Evolutionary conservation across 139 green algal genomes (phyloP).

Genomic region (Klebsormidium nitens): DNA sequence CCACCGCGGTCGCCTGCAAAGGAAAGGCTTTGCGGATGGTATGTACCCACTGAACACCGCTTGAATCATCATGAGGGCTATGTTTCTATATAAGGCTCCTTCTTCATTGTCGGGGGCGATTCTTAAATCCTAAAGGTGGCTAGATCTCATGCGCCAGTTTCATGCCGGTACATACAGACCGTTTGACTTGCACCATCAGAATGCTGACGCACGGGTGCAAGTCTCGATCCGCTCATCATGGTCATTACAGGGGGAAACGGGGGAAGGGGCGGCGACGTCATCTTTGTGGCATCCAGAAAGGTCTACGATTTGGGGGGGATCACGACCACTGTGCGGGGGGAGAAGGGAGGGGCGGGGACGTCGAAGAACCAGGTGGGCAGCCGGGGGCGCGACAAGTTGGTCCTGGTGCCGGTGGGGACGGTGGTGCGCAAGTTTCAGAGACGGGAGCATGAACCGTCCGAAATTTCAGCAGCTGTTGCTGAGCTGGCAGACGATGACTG

Average conservation of each 20-base stretch:
- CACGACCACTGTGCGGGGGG: background rate
- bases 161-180: too few species aligned
- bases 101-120: too few species aligned
- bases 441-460: background rate
- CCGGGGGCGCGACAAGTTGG: slow-evolving; percentile 10
- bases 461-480: background rate
- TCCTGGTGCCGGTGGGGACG: slow-evolving; percentile 28
- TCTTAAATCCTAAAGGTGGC: too few species aligned
- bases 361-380: slow-evolving; percentile 12
- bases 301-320: slow-evolving; percentile 20
- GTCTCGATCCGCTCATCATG: background rate
- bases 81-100: too few species aligned
- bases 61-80: too few species aligned
- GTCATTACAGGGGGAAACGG: slow-evolving; percentile 24
- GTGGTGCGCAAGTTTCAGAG: slow-evolving; percentile 17
- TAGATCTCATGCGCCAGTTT: too few species aligned
- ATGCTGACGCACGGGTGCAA: too few species aligned
- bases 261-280: slow-evolving; percentile 13
- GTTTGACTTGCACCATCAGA: too few species aligned
- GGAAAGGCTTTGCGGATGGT: slow-evolving; percentile 19
- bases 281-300: background rate
- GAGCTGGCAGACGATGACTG: background rate
- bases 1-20: slow-evolving; percentile 16
- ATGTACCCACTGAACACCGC: background rate
- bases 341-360: background rate